These are phyloP conservation scores for Cutaneotrichosporon curvatum DNA, from an alignment of 1,284 basidiomycete genomes.

Conservation along the genomic window DNA sequence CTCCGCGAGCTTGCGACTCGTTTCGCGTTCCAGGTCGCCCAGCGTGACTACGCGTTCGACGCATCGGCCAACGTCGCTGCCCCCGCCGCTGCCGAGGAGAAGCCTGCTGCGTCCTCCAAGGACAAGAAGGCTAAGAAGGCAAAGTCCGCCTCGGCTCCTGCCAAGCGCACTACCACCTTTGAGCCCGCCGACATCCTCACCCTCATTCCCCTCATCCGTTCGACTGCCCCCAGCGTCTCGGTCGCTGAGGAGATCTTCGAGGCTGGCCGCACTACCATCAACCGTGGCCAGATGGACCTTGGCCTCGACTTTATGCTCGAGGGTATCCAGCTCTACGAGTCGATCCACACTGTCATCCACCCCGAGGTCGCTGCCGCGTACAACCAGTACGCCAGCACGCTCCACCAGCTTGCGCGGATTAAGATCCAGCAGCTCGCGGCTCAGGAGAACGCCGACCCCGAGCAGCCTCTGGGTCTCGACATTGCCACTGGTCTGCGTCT, in stretches of 20 bases:
- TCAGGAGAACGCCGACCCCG: constrained; percentile 36
- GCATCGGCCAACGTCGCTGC: constrained; percentile 22
- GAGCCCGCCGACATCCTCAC: constrained; percentile 52
- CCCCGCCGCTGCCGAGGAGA: constrained; percentile 22
- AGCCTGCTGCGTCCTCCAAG: constrained; percentile 7
- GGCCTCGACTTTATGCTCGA: constrained; percentile 54
- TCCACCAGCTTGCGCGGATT: constrained; percentile 47
- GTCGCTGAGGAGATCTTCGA: constrained; percentile 54
- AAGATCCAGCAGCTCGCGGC: constrained; percentile 42
- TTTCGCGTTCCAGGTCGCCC: constrained; percentile 52
- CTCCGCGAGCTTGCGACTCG: constrained; percentile 52
- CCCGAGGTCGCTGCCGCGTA: constrained; percentile 53
- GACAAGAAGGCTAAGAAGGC: constrained; percentile 43
- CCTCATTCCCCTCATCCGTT: constrained; percentile 51
- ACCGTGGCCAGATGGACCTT: constrained; percentile 49
- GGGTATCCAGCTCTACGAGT: constrained; percentile 53
- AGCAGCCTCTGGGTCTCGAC: constrained; percentile 44
- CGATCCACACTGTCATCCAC: constrained; percentile 54
- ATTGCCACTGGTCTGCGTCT: constrained; percentile 49
- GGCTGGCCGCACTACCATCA: constrained; percentile 50
- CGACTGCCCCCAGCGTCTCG: constrained; percentile 48
- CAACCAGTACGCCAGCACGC: constrained; percentile 49
- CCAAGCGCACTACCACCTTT: constrained; percentile 44
- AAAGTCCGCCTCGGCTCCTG: constrained; percentile 16
- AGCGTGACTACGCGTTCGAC: constrained; percentile 49